These are phyloP conservation scores for Nissolia schottii DNA, from an alignment of 306 rosid species.

Conservation along the genomic window DNA sequence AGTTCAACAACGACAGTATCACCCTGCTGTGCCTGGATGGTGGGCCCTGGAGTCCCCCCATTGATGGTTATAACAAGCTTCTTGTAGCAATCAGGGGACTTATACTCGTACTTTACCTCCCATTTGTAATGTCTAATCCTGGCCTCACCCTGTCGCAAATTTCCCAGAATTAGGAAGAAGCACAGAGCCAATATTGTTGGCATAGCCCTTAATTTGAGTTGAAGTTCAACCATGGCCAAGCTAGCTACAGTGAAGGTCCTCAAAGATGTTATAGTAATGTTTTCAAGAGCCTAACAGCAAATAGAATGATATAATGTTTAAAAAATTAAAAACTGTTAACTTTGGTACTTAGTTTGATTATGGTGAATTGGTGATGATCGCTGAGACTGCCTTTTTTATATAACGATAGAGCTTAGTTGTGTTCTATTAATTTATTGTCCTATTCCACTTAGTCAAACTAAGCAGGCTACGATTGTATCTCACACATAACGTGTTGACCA, in stretches of 20 bases:
- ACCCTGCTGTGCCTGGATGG: constrained; percentile 71
- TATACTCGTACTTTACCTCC: constrained; percentile 66
- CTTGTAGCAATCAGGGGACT: constrained; percentile 76
- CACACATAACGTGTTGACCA: neutral
- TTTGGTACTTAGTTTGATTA: neutral
- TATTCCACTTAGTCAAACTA: constrained; percentile 10
- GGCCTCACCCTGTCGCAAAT: constrained; percentile 38
- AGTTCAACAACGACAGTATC: constrained; percentile 75
- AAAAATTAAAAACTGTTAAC: neutral
- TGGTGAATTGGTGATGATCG: neutral
- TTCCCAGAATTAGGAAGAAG: constrained; percentile 16
- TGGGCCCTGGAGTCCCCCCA: constrained; percentile 76
- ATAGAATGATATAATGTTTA: neutral
- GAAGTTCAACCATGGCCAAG: constrained; percentile 19
- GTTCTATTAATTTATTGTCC: neutral
- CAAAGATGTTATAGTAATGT: neutral
- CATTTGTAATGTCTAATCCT: constrained; percentile 54
- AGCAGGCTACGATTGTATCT: neutral
- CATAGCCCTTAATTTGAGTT: neutral
- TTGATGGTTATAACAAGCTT: constrained; percentile 68
- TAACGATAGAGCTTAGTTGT: neutral
- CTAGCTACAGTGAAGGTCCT: neutral
- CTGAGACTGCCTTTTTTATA: neutral
- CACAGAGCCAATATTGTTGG: constrained; percentile 29
- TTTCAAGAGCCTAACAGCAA: neutral